Percentiles rank a stretch among this genome's conserved stretches.
These are phyloP conservation scores for Botrytis fragariae DNA, from an alignment of 2,329 filamentous ascomycete genomes.

Conservation along the genomic window DNA sequence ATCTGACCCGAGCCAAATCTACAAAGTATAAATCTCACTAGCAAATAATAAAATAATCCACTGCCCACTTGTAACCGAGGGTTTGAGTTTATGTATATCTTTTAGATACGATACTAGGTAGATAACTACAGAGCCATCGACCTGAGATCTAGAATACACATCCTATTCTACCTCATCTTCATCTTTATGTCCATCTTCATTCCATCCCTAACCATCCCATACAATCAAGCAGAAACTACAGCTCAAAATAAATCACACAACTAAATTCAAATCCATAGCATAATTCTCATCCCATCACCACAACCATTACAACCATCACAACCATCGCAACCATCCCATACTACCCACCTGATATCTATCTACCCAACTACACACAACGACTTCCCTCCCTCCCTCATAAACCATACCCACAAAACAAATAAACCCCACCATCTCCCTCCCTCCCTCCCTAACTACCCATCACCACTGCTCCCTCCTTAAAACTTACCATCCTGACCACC, in stretches of 20 bases:
- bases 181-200: no score
- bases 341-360: background rate
- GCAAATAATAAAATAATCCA: background rate
- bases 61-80: background rate
- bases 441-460: background rate
- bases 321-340: background rate
- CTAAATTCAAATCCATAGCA: background rate
- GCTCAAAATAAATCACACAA: no score
- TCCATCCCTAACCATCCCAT: no score
- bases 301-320: no score
- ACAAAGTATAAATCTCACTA: background rate
- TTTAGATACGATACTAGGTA: no score
- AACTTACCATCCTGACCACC: background rate
- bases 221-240: background rate
- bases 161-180: no score
- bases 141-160: no score
- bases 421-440: background rate
- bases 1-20: background rate
- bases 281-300: background rate
- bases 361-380: background rate
- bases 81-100: background rate
- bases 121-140: no score
- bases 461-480: background rate
- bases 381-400: no score
- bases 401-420: no score